Evolutionary conservation across 2,329 filamentous ascomycete genomes (phyloP).

Genomic region (Lasiodiplodia sp.): DNA sequence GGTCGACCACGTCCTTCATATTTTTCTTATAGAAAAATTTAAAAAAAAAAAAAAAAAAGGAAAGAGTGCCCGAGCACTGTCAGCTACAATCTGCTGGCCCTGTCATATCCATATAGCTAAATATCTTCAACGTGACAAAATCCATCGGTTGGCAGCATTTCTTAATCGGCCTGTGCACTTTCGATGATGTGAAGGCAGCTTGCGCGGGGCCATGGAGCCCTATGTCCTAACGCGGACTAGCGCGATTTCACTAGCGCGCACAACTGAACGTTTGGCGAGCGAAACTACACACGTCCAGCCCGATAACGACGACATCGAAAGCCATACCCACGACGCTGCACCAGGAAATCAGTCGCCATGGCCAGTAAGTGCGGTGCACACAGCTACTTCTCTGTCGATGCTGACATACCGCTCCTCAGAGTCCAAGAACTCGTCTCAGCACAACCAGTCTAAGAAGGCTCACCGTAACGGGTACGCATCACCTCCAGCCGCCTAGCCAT

Average conservation of each 20-base stretch:
- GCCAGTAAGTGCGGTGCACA: constrained; percentile 65
- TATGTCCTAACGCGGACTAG: background rate
- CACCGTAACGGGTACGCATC: constrained; percentile 94
- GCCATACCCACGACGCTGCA: constrained; percentile 30
- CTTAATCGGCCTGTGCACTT: background rate
- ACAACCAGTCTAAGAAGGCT: constrained; percentile 98
- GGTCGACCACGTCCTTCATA: background rate
- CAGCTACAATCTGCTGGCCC: background rate
- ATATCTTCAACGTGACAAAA: background rate
- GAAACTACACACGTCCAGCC: constrained; percentile 23
- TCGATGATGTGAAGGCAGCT: background rate
- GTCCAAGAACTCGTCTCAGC: constrained; percentile 99
- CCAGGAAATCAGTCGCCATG: constrained; percentile 63
- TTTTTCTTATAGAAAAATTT: background rate
- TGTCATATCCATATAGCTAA: background rate
- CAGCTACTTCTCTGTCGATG: background rate
- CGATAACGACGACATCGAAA: constrained; percentile 31
- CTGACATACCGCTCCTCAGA: constrained; percentile 63
- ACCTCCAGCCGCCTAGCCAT: constrained; percentile 22
- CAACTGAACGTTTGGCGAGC: constrained; percentile 26
- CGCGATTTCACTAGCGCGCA: background rate
- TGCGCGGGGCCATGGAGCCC: background rate
- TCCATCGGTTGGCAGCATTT: too few relatives aligned
- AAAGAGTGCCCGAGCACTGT: background rate
- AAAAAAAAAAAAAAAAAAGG: too few relatives aligned